A percentile compares a stretch with the other conserved stretches of the same genome.
Conservation (phyloP, 2,329 filamentous ascomycete genomes). For the Fusarium sp. region DNA sequence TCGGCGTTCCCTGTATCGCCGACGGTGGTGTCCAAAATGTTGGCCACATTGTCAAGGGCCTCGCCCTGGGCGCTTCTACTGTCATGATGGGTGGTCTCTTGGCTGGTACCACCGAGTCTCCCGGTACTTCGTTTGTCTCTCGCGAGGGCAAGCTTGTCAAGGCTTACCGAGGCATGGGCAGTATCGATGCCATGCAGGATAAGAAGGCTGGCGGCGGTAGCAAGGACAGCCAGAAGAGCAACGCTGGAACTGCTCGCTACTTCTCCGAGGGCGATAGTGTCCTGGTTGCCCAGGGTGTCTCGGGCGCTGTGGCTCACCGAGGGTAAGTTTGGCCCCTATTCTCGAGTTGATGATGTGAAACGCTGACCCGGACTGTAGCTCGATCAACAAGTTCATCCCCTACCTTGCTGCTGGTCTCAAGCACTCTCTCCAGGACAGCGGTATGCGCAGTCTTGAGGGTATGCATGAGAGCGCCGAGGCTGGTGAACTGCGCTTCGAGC, state of each 20-base stretch:
- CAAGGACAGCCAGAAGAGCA: conserved; percentile 83
- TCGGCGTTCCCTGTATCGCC: conserved; percentile 97
- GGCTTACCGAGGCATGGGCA: conserved; percentile 99
- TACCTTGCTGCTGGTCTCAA: conserved; percentile 96
- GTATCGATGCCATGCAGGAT: conserved; percentile 99
- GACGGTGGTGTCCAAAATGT: conserved; percentile 99
- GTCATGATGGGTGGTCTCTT: conserved; percentile 99
- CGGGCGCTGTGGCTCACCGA: conserved; percentile 85
- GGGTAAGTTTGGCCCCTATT: conserved; percentile 61
- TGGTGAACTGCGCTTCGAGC: conserved; percentile 90
- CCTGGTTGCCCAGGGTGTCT: conserved; percentile 96
- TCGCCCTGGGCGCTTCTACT: conserved; percentile 92
- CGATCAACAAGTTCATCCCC: conserved; percentile 94
- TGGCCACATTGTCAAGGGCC: conserved; percentile 98
- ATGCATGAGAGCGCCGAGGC: conserved; percentile 82
- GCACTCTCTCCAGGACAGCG: conserved; percentile 97
- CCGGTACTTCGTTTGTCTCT: conserved; percentile 96
- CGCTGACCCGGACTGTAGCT: conserved; percentile 65
- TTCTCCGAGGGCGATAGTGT: conserved; percentile 98
- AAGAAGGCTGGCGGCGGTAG: conserved; percentile 88
- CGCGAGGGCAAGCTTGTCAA: conserved; percentile 98
- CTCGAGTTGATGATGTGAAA: not conserved
- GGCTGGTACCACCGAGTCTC: conserved; percentile 97
- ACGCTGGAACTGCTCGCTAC: conserved; percentile 97
- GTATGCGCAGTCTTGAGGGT: conserved; percentile 83